Evolutionary conservation across 2,329 filamentous ascomycete genomes (phyloP).

Genomic region (Alternaria gaisen): DNA sequence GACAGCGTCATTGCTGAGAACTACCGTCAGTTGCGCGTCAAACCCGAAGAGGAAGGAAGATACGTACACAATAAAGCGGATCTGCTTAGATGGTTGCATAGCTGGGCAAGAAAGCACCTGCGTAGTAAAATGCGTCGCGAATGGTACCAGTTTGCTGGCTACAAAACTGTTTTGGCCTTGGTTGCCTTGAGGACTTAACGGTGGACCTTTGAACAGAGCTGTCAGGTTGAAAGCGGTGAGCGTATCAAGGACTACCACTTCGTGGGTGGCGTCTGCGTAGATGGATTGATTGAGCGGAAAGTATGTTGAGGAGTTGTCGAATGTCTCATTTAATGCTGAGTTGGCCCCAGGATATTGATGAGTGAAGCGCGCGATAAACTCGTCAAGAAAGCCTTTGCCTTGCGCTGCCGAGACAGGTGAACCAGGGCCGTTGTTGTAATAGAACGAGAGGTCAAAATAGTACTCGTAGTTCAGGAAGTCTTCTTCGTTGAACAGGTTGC

Average conservation of each 20-base stretch:
- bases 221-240: slow-evolving; percentile 45
- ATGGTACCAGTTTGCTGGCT: slow-evolving; percentile 41
- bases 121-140: slow-evolving; percentile 43
- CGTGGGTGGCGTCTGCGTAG: slow-evolving; percentile 55
- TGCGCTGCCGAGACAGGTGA: slow-evolving; percentile 44
- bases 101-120: slow-evolving; percentile 39
- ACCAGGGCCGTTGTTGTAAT: slow-evolving; percentile 45
- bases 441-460: slow-evolving; percentile 54
- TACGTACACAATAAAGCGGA: slow-evolving; percentile 42
- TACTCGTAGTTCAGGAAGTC: slow-evolving; percentile 58
- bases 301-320: slow-evolving; percentile 54
- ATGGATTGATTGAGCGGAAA: slow-evolving; percentile 57
- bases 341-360: slow-evolving; percentile 29
- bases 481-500: slow-evolving; percentile 53
- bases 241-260: slow-evolving; percentile 49
- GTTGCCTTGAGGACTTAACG: slow-evolving; percentile 30
- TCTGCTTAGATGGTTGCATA: slow-evolving; percentile 35
- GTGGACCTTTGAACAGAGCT: slow-evolving; percentile 38
- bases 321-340: slow-evolving; percentile 40
- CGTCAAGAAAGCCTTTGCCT: slow-evolving; percentile 44
- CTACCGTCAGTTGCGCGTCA: background rate
- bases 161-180: slow-evolving; percentile 35
- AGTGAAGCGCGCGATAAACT: slow-evolving; percentile 42
- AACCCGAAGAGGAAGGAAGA: background rate
- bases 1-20: slow-evolving; percentile 40